These are phyloP conservation scores for Dispira simplex DNA, from an alignment of 192 early-diverging fungal genomes.

Conservation along the genomic window DNA sequence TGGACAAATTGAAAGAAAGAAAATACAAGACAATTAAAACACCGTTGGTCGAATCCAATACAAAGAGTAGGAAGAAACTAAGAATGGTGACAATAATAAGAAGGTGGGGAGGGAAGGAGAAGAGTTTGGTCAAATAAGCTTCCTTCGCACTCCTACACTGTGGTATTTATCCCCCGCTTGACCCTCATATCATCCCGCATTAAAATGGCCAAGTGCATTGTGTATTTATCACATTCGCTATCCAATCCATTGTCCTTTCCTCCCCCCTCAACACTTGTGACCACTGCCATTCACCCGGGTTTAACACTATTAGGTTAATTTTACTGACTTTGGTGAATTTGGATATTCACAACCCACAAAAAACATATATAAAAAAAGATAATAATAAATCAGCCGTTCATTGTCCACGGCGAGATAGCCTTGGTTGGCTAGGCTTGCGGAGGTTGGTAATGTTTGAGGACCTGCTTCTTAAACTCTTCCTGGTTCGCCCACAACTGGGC, in stretches of 20 bases:
- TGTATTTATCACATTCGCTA: too few species aligned
- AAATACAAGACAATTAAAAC: too few species aligned
- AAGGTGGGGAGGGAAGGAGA: too few species aligned
- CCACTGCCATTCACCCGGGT: background rate
- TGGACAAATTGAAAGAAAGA: too few species aligned
- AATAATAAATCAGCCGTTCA: background rate
- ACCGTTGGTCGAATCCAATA: too few species aligned
- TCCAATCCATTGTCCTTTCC: background rate
- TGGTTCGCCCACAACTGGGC: constrained; percentile 32
- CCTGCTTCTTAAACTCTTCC: constrained; percentile 25
- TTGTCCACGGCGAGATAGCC: background rate
- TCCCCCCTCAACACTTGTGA: background rate
- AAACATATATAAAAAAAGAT: background rate
- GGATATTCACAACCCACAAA: background rate
- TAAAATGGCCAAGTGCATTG: too few species aligned
- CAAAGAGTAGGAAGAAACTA: too few species aligned
- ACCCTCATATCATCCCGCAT: too few species aligned
- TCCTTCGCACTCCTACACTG: too few species aligned
- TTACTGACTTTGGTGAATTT: background rate
- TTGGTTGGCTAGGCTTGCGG: constrained; percentile 1
- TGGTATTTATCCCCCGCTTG: too few species aligned
- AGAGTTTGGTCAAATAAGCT: too few species aligned
- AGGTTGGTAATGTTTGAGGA: constrained; percentile 30
- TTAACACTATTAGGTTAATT: background rate
- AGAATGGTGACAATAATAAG: too few species aligned